Evolutionary conservation across 805 yeast genomes (phyloP), one percentile per base, ranked within the genome.

Genomic region (Candida berthetii): DNA sequence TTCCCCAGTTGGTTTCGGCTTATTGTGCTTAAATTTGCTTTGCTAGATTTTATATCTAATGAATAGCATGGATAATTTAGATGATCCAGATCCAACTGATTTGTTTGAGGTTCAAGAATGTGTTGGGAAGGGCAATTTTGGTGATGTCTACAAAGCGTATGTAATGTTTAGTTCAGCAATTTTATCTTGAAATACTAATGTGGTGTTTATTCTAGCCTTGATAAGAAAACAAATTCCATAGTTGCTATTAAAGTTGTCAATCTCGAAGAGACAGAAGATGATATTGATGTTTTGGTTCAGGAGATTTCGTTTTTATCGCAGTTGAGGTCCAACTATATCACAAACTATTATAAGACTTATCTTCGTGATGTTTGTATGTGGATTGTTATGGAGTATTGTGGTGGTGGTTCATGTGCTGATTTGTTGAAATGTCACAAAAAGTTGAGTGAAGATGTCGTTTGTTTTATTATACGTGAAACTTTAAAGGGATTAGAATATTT

Each of bases 371-470:
- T 78, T 35, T 71, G 77, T 6, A 77, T 93, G 78, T 90, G 89
- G 83, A 85, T 91, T 37, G 82, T 82, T 5, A 87, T 93, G 96
- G 99, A 91, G 59, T 88, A 76, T 56, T 93, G 98, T 61, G 96
- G 91, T 11, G 97, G 95, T 24, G 96, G 97, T 0, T 86, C 96
- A 1, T 85, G 96, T 60, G 72, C 84, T 2, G 95, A 85, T 53
- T 68, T 88, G 42, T 55, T 91, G 34, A 78, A 72, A 53, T 67
- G 69, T 38, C 74, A 63, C 59, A 79, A 74, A 27, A 61, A 56
- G 22, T 61, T 89, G 35, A 64, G 63, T 16, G 96, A 88, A 52
- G 72, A 71, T 4, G 68, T 73, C 7, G 81, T 80, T 5, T 72
- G 84, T 1, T 77, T 68, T 47, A 78, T 91, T 16, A 65, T 84